Conservation (phyloP, 176 grass and related monocot genomes). For the Rhipidocladum racemiflorum region DNA sequence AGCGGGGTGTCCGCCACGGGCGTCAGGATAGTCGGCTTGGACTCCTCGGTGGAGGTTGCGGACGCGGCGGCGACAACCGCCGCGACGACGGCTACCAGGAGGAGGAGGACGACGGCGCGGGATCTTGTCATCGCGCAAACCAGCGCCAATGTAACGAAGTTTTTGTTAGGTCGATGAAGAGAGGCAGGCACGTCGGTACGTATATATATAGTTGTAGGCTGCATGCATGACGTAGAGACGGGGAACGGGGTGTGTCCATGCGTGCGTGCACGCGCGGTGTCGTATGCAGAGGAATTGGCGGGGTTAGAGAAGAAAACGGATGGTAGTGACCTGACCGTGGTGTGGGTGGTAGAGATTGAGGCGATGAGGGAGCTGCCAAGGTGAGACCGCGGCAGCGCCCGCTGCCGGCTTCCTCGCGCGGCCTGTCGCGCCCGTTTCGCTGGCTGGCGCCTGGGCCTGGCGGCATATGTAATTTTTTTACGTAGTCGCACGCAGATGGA, state of each 20-base stretch:
- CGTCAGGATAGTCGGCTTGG: background rate
- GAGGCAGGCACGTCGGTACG: background rate
- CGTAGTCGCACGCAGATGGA: background rate
- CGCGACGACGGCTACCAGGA: background rate
- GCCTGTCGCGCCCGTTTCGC: background rate
- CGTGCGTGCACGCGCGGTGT: background rate
- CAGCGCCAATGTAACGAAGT: background rate
- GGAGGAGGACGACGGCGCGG: background rate
- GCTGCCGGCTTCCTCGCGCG: background rate
- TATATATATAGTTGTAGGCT: background rate
- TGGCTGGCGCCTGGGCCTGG: too few relatives aligned
- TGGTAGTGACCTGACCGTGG: background rate
- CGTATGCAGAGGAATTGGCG: background rate
- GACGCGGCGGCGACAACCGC: background rate
- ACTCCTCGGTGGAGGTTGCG: background rate
- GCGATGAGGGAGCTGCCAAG: background rate
- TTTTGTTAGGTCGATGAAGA: background rate
- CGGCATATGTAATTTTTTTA: background rate
- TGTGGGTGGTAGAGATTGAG: background rate
- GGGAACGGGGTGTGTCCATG: background rate
- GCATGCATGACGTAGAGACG: background rate
- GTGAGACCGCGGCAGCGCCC: background rate
- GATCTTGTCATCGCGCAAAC: background rate
- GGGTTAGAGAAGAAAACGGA: background rate
- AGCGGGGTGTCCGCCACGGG: slow-evolving; percentile 22